Evolutionary conservation across 495 filamentous ascomycete genomes (phyloP), one percentile per base, ranked within the genome.

Genomic region (Daldinia caldariorum): DNA sequence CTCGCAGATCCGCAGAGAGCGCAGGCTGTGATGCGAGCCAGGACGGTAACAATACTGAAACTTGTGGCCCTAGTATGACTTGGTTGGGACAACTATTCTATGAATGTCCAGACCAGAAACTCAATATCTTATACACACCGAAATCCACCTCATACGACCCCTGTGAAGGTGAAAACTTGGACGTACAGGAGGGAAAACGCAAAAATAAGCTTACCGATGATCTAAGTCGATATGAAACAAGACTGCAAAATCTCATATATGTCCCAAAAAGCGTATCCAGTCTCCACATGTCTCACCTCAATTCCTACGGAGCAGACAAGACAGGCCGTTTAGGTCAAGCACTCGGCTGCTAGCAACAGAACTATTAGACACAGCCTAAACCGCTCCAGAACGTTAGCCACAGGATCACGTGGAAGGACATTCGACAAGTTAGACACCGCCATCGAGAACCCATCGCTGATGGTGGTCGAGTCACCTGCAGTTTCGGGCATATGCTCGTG

Each of bases 131-230:
- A 29, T 49, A n/a, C 18, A 16, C 54, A n/a, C 22, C 56, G 54
- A 56, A 55, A 18, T 35, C 18, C 35, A 47, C 55, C 32, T 37
- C 56, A 39, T 29, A 26, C 20, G 39, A 51, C 57, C 56, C 49
- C 31, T 29, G 10, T 39, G 31, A 58, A 20, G 3, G 26, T 53
- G 13, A n/a, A 50, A 37, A 35, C 22, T 0, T 55, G 26, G 37
- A 63, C 9, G 9, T 16, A 4, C 37, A 47, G 38, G 31, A 16
- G 34, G n/a, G 43, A 6, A 22, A 56, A 61, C 67, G 67, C 64
- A 56, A 61, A 35, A 14, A 72, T 72, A 67, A 72, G 69, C 69
- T 72, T 72, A 72, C 69, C 37, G 41, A 62, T 31, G 49, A 39
- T 57, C 56, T 39, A 26, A 55, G 22, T 50, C 59, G 39, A 61